phyloP scores from a whole-genome alignment of 805 yeast species.

The Teunomyces cretensis region DNA sequence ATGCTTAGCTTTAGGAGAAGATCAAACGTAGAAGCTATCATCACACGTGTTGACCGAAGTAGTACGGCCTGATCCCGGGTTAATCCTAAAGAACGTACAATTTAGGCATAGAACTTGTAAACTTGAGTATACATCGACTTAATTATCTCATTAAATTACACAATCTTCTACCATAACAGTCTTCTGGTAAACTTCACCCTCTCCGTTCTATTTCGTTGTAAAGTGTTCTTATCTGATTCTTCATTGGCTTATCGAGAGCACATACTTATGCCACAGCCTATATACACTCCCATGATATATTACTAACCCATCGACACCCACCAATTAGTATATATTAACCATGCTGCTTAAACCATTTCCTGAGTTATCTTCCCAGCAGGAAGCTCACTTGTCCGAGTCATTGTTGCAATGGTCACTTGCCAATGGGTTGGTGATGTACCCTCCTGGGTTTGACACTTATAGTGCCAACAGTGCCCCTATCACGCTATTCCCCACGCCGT shows the following conservation, averaged over 20 bases:
- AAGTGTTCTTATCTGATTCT: neutral
- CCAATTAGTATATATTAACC: too few relatives aligned
- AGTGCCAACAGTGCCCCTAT: slow-evolving; percentile 75
- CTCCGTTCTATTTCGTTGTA: neutral
- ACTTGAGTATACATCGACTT: too few relatives aligned
- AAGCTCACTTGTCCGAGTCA: slow-evolving; percentile 39
- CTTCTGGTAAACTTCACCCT: neutral
- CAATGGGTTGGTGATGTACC: slow-evolving; percentile 82
- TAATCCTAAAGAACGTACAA: too few relatives aligned
- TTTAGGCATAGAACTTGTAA: too few relatives aligned
- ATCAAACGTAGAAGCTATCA: too few relatives aligned
- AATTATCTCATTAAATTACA: neutral
- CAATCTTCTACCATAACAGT: neutral
- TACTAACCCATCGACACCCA: slow-evolving; percentile 1
- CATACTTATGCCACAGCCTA: neutral
- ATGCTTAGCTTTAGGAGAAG: too few relatives aligned
- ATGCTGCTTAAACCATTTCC: slow-evolving; percentile 31
- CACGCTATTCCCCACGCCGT: slow-evolving; percentile 88
- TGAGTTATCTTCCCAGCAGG: slow-evolving; percentile 23
- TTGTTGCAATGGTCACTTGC: slow-evolving; percentile 74
- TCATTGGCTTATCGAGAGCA: neutral
- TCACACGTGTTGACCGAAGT: too few relatives aligned
- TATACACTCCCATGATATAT: neutral
- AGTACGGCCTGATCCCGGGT: too few relatives aligned
- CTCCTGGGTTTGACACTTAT: slow-evolving; percentile 49